Percentiles rank a stretch among this genome's conserved stretches.
Evolutionary conservation across 495 filamentous ascomycete genomes (phyloP).

Genomic region (Xeromyces bisporus): DNA sequence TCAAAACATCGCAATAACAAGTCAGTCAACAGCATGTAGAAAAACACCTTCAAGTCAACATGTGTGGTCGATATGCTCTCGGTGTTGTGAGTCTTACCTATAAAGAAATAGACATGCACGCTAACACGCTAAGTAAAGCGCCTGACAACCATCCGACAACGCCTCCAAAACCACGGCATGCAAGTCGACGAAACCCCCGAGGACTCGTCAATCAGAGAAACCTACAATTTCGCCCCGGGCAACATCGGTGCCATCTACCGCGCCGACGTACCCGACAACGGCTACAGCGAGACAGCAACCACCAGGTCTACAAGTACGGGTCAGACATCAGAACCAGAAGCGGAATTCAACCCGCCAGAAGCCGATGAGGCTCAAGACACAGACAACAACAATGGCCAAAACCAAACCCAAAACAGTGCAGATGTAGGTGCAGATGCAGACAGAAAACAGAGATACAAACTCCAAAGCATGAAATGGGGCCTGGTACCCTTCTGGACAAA

Average conservation of each 20-base stretch:
- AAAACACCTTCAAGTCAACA: constrained; percentile 21
- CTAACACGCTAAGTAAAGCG: constrained; percentile 14
- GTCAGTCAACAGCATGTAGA: too few species aligned
- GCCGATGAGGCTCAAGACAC: constrained; percentile 4
- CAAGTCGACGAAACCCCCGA: constrained; percentile 59
- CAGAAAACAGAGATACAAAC: constrained; percentile 44
- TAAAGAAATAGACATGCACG: constrained; percentile 2
- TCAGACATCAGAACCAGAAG: not conserved
- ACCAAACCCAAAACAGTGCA: constrained; percentile 3
- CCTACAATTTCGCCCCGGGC: constrained; percentile 86
- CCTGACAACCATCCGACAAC: constrained; percentile 49
- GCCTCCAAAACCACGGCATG: constrained; percentile 59
- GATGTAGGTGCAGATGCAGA: constrained; percentile 6
- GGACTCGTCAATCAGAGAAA: constrained; percentile 57
- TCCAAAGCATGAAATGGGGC: constrained; percentile 90
- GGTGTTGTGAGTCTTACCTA: constrained; percentile 41
- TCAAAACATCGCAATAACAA: too few species aligned
- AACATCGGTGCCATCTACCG: constrained; percentile 76
- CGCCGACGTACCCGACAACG: constrained; percentile 46
- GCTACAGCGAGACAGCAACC: constrained; percentile 10
- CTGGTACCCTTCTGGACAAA: constrained; percentile 88
- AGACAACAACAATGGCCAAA: constrained; percentile 6
- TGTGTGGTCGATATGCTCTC: constrained; percentile 82
- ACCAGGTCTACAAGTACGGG: too few species aligned
- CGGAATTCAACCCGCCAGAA: not conserved